Conservation (phyloP, 1,139 yeast species). For the Oligophagozyma castellii region DNA sequence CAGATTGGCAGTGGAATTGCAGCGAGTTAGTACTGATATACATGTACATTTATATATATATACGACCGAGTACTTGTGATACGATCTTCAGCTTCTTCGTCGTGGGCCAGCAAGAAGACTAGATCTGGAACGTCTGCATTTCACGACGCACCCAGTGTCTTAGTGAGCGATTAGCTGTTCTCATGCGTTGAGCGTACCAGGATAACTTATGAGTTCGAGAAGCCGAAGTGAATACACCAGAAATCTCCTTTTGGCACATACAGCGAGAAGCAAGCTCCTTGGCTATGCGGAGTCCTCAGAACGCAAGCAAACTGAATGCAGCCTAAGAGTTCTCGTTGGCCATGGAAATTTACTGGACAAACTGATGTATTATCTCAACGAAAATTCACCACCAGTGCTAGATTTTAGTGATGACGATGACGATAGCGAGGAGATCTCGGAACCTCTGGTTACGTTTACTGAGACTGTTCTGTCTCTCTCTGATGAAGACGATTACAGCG, state of each 20-base stretch:
- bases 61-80: no score
- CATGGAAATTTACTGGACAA: constrained; percentile 19
- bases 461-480: not conserved
- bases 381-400: not conserved
- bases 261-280: constrained; percentile 12
- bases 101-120: no score
- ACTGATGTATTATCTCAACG: constrained; percentile 4
- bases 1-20: no score
- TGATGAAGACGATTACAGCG: not conserved
- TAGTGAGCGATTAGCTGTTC: no score
- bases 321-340: constrained; percentile 19
- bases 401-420: constrained; percentile 1
- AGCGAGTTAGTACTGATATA: no score
- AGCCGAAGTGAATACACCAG: no score
- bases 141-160: no score
- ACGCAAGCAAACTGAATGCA: constrained; percentile 11
- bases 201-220: no score
- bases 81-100: no score
- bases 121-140: no score
- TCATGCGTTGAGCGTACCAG: no score
- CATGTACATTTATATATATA: no score
- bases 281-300: constrained; percentile 8
- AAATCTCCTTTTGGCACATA: constrained; percentile 13
- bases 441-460: not conserved
- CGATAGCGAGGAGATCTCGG: not conserved